Percentiles rank a stretch among this genome's conserved stretches.
Evolutionary conservation across 305 asterid genomes (phyloP).

Genomic region (Andrographis paniculata): DNA sequence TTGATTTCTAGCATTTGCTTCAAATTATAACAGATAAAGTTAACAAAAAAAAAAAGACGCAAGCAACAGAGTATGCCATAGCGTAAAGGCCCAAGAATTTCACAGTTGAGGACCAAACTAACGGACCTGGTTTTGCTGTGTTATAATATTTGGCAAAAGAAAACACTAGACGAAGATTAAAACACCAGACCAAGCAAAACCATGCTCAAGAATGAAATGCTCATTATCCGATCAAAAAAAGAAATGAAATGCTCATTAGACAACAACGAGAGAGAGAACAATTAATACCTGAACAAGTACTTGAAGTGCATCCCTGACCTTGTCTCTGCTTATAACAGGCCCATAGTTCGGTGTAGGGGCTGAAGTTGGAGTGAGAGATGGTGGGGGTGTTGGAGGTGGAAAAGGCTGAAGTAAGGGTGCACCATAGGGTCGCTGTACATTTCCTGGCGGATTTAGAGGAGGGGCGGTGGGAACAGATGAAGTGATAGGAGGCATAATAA

Average conservation of each 20-base stretch:
- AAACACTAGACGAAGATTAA: no score
- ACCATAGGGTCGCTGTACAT: conserved; percentile 53
- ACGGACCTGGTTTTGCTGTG: no score
- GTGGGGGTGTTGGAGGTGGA: conserved; percentile 82
- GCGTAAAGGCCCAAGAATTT: no score
- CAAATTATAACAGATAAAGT: no score
- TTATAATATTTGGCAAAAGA: no score
- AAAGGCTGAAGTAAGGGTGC: conserved; percentile 70
- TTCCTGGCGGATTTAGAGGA: conserved; percentile 44
- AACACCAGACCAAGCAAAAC: no score
- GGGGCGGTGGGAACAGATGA: conserved; percentile 53
- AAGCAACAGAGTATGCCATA: no score
- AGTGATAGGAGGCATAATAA: conserved; percentile 40
- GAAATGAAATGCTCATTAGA: no score
- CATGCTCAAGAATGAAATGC: no score
- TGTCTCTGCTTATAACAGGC: conserved; percentile 49
- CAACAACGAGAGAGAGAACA: conserved; percentile 4
- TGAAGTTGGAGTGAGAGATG: conserved; percentile 60
- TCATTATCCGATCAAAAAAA: conserved; percentile 2
- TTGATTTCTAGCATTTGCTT: background rate
- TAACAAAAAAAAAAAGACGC: no score
- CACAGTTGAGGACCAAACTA: no score
- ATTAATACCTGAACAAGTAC: conserved; percentile 62
- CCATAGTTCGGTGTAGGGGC: conserved; percentile 31
- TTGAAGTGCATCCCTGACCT: conserved; percentile 60